phyloP scores from a whole-genome alignment of 2,329 filamentous ascomycete species.

The Epichloe bromicola region DNA sequence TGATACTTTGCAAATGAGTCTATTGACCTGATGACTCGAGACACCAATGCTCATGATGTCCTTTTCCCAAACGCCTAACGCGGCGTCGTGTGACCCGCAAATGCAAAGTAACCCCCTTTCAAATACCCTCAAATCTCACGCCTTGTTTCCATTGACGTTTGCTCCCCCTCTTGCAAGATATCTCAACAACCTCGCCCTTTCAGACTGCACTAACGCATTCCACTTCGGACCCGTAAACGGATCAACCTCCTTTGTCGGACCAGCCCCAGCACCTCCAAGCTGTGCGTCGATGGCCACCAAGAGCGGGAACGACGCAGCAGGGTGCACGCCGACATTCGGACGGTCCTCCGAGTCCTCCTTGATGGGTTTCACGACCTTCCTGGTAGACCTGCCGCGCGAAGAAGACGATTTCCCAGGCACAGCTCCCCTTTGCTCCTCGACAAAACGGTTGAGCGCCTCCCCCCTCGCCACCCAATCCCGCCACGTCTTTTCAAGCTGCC shows the following conservation, averaged over 20 bases:
- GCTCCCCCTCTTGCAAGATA: background rate
- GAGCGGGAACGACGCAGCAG: background rate
- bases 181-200: background rate
- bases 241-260: background rate
- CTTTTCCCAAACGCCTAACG: no score
- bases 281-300: constrained; percentile 1
- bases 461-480: constrained; percentile 28
- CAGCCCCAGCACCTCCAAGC: background rate
- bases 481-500: constrained; percentile 18
- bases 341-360: background rate
- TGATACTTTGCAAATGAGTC: no score
- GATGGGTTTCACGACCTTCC: background rate
- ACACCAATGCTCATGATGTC: no score
- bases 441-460: constrained; percentile 27
- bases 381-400: background rate
- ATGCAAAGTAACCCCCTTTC: background rate
- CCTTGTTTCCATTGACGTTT: background rate
- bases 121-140: background rate
- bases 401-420: constrained; percentile 7
- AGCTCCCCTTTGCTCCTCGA: constrained; percentile 24
- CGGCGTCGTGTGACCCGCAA: no score
- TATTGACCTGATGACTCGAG: no score
- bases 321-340: constrained; percentile 6
- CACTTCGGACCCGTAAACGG: constrained; percentile 3
- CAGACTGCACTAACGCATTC: constrained; percentile 4